phyloP scores from a whole-genome alignment of 805 yeast genomes.

The Huiozyma sinensis region DNA sequence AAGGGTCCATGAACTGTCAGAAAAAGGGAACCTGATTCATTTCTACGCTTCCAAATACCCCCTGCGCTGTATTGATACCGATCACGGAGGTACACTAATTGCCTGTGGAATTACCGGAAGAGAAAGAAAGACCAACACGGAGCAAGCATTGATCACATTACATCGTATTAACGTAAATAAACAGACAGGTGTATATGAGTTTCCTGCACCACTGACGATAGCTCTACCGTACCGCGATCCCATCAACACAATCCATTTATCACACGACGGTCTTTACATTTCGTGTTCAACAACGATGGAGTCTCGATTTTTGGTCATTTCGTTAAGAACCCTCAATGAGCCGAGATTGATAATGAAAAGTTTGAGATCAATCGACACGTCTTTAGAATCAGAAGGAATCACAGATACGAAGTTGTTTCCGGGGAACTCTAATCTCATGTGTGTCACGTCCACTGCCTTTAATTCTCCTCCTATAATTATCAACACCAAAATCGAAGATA shows the following conservation, averaged over 20 bases:
- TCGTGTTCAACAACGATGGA: constrained; percentile 63
- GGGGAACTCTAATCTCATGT: constrained; percentile 44
- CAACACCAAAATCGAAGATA: constrained; percentile 47
- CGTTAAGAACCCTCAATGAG: constrained; percentile 49
- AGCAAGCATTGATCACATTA: constrained; percentile 65
- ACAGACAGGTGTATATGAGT: constrained; percentile 11
- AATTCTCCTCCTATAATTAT: constrained; percentile 57
- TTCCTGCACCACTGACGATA: constrained; percentile 53
- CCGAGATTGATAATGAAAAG: constrained; percentile 65
- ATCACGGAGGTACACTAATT: constrained; percentile 50
- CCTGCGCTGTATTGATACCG: constrained; percentile 65
- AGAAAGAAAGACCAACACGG: constrained; percentile 55
- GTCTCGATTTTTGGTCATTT: constrained; percentile 66
- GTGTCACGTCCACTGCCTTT: constrained; percentile 49
- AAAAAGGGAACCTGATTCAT: constrained; percentile 53
- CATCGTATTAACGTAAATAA: constrained; percentile 30
- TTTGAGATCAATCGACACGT: constrained; percentile 48
- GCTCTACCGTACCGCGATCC: constrained; percentile 85
- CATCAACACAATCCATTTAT: constrained; percentile 60
- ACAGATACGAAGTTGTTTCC: constrained; percentile 72
- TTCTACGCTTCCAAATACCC: constrained; percentile 63
- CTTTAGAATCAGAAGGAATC: constrained; percentile 79
- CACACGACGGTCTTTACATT: constrained; percentile 57
- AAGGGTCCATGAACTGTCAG: constrained; percentile 48
- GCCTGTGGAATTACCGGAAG: constrained; percentile 80